Base-by-base conservation (phyloP, 768 basidiomycete genomes). In the Leccinellum albellum region DNA sequence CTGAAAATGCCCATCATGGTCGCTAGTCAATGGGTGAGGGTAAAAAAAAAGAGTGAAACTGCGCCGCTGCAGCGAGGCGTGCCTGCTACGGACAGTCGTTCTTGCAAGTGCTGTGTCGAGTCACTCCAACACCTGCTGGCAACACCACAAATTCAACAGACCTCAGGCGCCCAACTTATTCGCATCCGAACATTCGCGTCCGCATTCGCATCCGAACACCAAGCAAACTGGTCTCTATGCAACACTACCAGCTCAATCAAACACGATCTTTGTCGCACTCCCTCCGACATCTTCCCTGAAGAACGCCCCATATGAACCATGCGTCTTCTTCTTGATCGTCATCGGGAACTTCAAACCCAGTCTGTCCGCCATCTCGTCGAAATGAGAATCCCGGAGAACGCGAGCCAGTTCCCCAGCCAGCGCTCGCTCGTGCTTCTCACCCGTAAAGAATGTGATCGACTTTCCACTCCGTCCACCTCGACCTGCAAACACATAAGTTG, bases 381-480 rank as follows among this genome's bases (percentile, higher is more conserved):
- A 91, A 29, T 89, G 91, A 46, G 89, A 88, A 70, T 98, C 97
- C 52, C 88, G 77, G 54, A 98, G 79, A 40, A 99, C 92, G 8
- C 91, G 82, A 62, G 93, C 94, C 55, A 98, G 82, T 71, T 98
- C 96, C 8, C 97, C 97, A 8, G 97, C 95, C 3, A 97, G 78
- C 21, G 86, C 80, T 50, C 83, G 79, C 74, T 97, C 94, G 72
- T 97, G 86, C 40, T 85, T 75, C 53, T 92, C 91, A 6, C 95
- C 95, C 1, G 96, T 98, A 76, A 98, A 98, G 78, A 97, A 98
- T 21, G 96, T 98, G 65, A 97, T 87, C 21, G 92, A 89, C 71
- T 91, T 92, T 54, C 96, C 96, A 37, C 77, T 84, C 68, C 88
- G 86, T 12, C 95, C 95, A 35, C 90, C 96, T 53, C 96, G 89